A percentile compares a stretch with the other conserved stretches of the same genome.
Evolutionary conservation across 108 stramenopile species (phyloP).

Genomic region (Cyclotella kingstonii): DNA sequence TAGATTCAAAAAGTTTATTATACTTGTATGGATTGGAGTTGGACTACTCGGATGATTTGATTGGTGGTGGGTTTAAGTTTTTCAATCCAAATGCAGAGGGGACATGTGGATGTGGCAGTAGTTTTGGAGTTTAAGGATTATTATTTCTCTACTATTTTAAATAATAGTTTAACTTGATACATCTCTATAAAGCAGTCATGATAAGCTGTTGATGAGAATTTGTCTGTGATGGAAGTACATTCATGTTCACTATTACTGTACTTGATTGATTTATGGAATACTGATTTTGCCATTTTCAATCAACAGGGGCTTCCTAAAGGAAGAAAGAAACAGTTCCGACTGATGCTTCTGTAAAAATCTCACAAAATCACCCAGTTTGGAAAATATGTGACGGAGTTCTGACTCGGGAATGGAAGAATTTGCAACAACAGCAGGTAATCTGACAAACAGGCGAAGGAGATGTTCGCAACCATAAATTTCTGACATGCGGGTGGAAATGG

Average conservation of each 20-base stretch:
- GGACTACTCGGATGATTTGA: slow-evolving; percentile 93
- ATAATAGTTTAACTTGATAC: no score
- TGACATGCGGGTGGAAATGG: slow-evolving; percentile 14
- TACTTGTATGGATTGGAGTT: slow-evolving; percentile 95
- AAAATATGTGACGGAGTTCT: slow-evolving; percentile 46
- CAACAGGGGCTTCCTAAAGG: slow-evolving; percentile 15
- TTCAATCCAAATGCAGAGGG: slow-evolving; percentile 98
- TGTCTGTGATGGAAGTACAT: no score
- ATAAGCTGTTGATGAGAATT: no score
- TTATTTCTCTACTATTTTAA: no score
- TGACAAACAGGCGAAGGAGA: slow-evolving; percentile 57
- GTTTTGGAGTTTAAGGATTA: slow-evolving; percentile 90
- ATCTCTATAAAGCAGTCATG: no score
- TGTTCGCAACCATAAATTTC: slow-evolving; percentile 72
- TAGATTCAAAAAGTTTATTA: slow-evolving; percentile 91
- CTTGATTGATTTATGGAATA: no score
- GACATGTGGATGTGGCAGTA: slow-evolving; percentile 92
- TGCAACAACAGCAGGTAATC: slow-evolving; percentile 49
- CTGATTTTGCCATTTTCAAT: no score
- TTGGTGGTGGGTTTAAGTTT: slow-evolving; percentile 96
- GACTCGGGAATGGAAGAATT: slow-evolving; percentile 24
- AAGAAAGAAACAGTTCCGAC: slow-evolving; percentile 11
- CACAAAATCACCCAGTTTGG: slow-evolving; percentile 65
- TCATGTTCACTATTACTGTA: no score
- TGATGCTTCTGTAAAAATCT: slow-evolving; percentile 74